A percentile compares a stretch with the other conserved stretches of the same genome.
These are phyloP conservation scores for Chlorella variabilis DNA, from an alignment of 163 green algal genomes.

Conservation along the genomic window DNA sequence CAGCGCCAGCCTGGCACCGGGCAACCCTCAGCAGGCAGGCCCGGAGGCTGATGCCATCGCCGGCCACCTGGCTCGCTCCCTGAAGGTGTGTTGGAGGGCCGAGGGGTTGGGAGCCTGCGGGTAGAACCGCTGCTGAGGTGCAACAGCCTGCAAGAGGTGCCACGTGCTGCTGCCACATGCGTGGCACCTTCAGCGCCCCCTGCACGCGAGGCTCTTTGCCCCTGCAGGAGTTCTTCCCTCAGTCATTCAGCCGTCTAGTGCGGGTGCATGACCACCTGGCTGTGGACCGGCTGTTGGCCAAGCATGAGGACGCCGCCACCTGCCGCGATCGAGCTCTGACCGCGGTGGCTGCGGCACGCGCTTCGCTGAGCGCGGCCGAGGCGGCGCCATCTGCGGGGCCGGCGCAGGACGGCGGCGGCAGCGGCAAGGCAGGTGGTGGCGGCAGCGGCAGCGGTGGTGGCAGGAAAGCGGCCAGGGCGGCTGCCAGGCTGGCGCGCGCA, in stretches of 20 bases:
- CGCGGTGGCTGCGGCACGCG: neutral
- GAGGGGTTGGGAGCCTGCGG: too few relatives aligned
- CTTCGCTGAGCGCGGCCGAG: neutral
- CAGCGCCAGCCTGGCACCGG: neutral
- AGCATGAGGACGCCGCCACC: constrained; percentile 4
- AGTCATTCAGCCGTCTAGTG: constrained; percentile 6
- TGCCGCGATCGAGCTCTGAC: neutral
- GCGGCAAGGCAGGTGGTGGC: neutral
- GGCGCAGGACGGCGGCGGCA: neutral
- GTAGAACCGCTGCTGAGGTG: too few relatives aligned
- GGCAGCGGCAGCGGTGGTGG: too few relatives aligned
- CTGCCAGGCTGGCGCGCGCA: neutral
- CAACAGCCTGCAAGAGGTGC: too few relatives aligned
- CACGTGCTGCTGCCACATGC: too few relatives aligned
- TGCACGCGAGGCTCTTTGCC: neutral
- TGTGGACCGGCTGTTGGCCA: neutral
- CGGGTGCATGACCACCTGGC: constrained; percentile 13
- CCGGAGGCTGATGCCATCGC: neutral
- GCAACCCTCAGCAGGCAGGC: neutral
- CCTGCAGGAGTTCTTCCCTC: constrained; percentile 14
- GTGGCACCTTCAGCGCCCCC: too few relatives aligned
- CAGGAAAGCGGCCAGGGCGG: neutral
- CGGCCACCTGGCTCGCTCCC: neutral
- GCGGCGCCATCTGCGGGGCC: too few relatives aligned
- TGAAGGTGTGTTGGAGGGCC: too few relatives aligned